Conservation (phyloP, 2,329 filamentous ascomycete genomes). For the Botrytis medusae region DNA sequence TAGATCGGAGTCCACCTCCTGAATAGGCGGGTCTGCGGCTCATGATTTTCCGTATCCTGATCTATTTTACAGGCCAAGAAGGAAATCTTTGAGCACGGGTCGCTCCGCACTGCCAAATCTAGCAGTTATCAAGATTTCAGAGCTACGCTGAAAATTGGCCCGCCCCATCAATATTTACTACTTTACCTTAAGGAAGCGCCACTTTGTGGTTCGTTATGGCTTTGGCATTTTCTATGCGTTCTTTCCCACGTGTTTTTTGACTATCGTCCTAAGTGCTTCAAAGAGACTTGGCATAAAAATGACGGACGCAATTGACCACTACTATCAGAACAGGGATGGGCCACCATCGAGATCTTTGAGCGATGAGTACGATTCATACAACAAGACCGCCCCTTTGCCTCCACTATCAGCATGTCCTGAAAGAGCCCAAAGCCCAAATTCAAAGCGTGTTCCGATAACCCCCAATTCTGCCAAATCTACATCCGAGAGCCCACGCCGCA, state of each 20-base stretch:
- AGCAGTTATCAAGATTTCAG: neutral
- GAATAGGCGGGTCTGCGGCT: neutral
- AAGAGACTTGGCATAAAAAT: neutral
- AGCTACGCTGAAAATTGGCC: neutral
- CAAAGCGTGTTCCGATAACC: neutral
- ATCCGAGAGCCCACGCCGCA: neutral
- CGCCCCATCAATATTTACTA: neutral
- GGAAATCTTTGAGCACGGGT: neutral
- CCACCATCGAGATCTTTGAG: neutral
- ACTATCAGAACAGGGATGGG: neutral
- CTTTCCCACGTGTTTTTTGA: neutral
- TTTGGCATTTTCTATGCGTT: neutral
- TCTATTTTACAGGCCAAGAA: neutral
- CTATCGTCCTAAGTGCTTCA: neutral
- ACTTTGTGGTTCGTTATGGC: neutral
- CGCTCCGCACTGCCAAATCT: neutral
- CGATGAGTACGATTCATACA: neutral
- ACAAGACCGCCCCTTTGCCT: conserved; percentile 3
- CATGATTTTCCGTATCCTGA: neutral
- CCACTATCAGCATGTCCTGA: neutral
- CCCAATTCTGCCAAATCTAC: conserved; percentile 3
- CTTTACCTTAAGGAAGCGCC: neutral
- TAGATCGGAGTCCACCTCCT: neutral
- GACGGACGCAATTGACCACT: conserved; percentile 7
- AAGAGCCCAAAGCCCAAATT: neutral